Evolutionary conservation across 805 yeast genomes (phyloP), one percentile per base, ranked within the genome.

Genomic region (Saccharomycopsis babjevae): DNA sequence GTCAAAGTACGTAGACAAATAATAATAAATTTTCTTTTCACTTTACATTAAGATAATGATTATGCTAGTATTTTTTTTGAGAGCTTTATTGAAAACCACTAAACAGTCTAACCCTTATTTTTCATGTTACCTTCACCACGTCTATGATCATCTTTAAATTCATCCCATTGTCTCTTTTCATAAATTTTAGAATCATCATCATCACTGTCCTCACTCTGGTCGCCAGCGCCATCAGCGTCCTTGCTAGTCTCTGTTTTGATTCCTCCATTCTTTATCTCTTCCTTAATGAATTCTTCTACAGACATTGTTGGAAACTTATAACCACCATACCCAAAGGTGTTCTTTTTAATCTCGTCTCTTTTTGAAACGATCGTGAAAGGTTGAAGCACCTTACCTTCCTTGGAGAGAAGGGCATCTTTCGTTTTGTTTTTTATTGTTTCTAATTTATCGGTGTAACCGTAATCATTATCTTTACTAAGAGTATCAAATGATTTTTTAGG

Each of bases 281-380:
- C 83, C 56, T 91, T 96, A 58, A 94, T 76, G 63, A 88, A 85
- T 67, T 94, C 97, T 65, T 94, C 99, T 0, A 94, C 91, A 0
- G 96, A 77, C 94, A 94, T 89, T 0, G 97, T 89, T 1, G 99
- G 99, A 34, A 93, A 77, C 30, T 80, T 83, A 72, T 94, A 97
- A 15, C 52, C 32, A 0, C 97, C 99, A 1, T 96, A 89, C 1
- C 97, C 97, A 66, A 82, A 83, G 0, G 92, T 97, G 67, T 85
- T 82, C 38, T 77, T 74, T 61, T 79, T 76, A 18, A 89, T 66
- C 55, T 85, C 82, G 42, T 82, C 83, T 62, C 83, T 79, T 52
- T 78, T 73, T 10, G 85, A 76, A 15, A 83, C 82, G 18, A 93
- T 78, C 0, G 93, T 88, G 72, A 93, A 94, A 11, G 97, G 97